Conservation (phyloP, 768 basidiomycete genomes). For the Suillus clintonianus region DNA sequence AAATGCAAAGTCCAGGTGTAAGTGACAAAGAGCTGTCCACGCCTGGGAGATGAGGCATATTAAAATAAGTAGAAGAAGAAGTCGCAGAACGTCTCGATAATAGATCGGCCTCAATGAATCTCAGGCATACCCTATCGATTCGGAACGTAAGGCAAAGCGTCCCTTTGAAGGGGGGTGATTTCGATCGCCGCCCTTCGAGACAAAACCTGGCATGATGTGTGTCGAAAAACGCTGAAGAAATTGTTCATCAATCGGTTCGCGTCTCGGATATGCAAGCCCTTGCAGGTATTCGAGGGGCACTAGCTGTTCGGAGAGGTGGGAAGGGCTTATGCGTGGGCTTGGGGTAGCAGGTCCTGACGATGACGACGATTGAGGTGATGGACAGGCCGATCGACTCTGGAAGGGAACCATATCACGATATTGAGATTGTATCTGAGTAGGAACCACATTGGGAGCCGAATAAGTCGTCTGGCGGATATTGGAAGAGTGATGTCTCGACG, state of each 20-base stretch:
- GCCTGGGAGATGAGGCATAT: background rate
- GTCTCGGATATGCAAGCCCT: conserved; percentile 51
- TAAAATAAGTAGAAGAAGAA: background rate
- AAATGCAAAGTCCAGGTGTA: background rate
- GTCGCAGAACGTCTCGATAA: background rate
- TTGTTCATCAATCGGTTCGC: conserved; percentile 67
- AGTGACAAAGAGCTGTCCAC: background rate
- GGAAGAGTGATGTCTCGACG: conserved; percentile 14
- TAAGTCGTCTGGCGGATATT: conserved; percentile 32
- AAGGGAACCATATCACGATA: conserved; percentile 22
- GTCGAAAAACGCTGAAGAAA: conserved; percentile 58
- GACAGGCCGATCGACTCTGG: conserved; percentile 25
- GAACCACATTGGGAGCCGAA: conserved; percentile 31
- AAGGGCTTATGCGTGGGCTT: conserved; percentile 25
- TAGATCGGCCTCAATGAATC: background rate
- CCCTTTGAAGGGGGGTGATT: conserved; percentile 16
- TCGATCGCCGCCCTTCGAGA: conserved; percentile 17
- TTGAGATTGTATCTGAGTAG: conserved; percentile 10
- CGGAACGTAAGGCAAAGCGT: background rate
- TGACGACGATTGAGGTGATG: conserved; percentile 37
- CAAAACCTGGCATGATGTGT: conserved; percentile 18
- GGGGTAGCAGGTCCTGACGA: conserved; percentile 42
- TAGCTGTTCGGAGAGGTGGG: conserved; percentile 37
- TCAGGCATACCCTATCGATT: background rate
- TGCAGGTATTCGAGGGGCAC: conserved; percentile 69